A percentile compares a stretch with the other conserved stretches of the same genome.
These are phyloP conservation scores for Boechera retrofracta DNA, from an alignment of 345 rosid genomes.

Conservation along the genomic window DNA sequence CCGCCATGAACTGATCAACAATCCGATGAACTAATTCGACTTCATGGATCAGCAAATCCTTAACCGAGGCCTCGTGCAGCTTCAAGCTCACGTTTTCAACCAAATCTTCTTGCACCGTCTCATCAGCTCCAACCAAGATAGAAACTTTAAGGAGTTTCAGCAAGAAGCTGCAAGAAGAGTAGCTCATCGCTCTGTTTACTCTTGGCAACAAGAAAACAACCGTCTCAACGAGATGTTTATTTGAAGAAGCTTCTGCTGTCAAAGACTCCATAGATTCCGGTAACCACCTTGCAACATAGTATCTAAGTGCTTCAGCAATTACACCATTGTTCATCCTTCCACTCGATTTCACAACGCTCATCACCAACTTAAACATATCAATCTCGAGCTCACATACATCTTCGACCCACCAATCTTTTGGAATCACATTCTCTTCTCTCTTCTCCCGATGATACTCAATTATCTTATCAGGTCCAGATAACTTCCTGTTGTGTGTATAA, in stretches of 20 bases:
- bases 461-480: constrained; percentile 57
- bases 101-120: constrained; percentile 57
- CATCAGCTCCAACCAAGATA: constrained; percentile 64
- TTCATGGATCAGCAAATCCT: constrained; percentile 74
- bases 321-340: constrained; percentile 73
- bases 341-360: constrained; percentile 68
- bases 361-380: constrained; percentile 72
- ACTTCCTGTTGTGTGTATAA: constrained; percentile 79
- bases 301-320: constrained; percentile 78
- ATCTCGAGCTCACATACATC: constrained; percentile 85
- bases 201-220: constrained; percentile 70
- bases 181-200: constrained; percentile 54
- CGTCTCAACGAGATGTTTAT: constrained; percentile 72
- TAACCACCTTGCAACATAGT: constrained; percentile 81
- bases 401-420: constrained; percentile 98
- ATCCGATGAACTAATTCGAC: constrained; percentile 68
- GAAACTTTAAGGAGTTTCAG: constrained; percentile 77
- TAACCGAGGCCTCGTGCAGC: constrained; percentile 74
- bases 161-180: constrained; percentile 79
- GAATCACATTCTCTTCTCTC: constrained; percentile 56
- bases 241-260: constrained; percentile 55
- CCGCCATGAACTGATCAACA: constrained; percentile 52
- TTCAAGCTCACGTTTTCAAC: constrained; percentile 61
- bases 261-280: constrained; percentile 68
- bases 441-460: constrained; percentile 53